A percentile compares a stretch with the other conserved stretches of the same genome.
Evolutionary conservation across 192 early-diverging fungal genomes (phyloP).

Genomic region (Helicostylum pulchrum): DNA sequence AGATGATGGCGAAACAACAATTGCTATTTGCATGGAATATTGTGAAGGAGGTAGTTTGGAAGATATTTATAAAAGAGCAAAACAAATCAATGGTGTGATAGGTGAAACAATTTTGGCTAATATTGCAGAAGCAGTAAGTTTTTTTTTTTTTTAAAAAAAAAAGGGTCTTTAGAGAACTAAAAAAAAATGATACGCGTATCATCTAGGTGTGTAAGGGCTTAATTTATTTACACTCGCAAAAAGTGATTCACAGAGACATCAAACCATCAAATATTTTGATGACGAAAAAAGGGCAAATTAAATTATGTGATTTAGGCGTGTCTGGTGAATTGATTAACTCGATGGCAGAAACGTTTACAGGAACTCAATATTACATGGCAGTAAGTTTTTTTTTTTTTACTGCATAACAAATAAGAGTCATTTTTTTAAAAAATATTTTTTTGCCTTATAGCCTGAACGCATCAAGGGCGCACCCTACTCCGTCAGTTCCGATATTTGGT

Average conservation of each 20-base stretch:
- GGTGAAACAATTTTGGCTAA: slow-evolving; percentile 85
- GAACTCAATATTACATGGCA: slow-evolving; percentile 95
- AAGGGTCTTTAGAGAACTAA: background rate
- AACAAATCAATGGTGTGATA: slow-evolving; percentile 66
- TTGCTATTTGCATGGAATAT: slow-evolving; percentile 96
- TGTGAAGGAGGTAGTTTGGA: slow-evolving; percentile 93
- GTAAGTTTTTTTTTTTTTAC: slow-evolving; percentile 46
- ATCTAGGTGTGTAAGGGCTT: slow-evolving; percentile 76
- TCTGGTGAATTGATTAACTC: slow-evolving; percentile 85
- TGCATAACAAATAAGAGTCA: background rate
- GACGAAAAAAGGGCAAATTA: slow-evolving; percentile 85
- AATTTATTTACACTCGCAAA: slow-evolving; percentile 80
- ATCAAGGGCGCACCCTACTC: slow-evolving; percentile 87
- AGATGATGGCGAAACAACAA: slow-evolving; percentile 67
- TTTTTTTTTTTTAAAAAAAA: background rate
- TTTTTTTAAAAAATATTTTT: background rate
- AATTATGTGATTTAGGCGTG: slow-evolving; percentile 97
- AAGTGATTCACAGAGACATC: slow-evolving; percentile 94
- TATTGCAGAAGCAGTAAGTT: slow-evolving; percentile 72
- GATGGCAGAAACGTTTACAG: slow-evolving; percentile 90
- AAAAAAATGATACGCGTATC: background rate
- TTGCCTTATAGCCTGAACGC: slow-evolving; percentile 74
- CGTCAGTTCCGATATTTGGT: slow-evolving; percentile 95
- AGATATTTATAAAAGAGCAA: slow-evolving; percentile 76
- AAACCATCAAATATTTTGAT: slow-evolving; percentile 98